Conservation (phyloP, 2,329 filamentous ascomycete genomes). For the Aspergillus sp. region DNA sequence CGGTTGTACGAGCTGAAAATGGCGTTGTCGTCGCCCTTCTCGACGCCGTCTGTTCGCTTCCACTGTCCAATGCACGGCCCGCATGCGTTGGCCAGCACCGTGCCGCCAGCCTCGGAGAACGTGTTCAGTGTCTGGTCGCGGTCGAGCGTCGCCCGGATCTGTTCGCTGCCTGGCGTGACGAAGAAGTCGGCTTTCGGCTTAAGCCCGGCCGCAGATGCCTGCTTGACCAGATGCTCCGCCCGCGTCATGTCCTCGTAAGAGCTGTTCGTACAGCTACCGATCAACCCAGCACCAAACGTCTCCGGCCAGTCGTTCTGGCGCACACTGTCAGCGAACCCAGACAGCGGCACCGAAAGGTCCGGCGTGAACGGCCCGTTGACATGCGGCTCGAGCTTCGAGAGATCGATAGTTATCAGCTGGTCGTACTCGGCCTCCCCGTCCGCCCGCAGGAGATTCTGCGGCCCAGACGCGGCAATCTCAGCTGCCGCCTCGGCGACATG, state of each 20-base stretch:
- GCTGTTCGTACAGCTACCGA: conserved; percentile 97
- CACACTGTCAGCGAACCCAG: conserved; percentile 77
- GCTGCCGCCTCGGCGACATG: conserved; percentile 60
- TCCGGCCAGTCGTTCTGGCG: conserved; percentile 81
- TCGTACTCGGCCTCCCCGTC: conserved; percentile 82
- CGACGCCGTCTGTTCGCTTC: conserved; percentile 77
- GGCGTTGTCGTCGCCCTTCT: conserved; percentile 80
- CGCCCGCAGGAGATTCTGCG: conserved; percentile 61
- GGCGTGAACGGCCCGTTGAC: conserved; percentile 97
- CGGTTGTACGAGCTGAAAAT: conserved; percentile 98
- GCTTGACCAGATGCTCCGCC: conserved; percentile 83
- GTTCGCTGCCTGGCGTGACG: conserved; percentile 91
- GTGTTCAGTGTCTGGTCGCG: conserved; percentile 78
- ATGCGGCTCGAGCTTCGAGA: conserved; percentile 83
- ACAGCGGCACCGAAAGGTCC: conserved; percentile 85
- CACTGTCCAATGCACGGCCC: conserved; percentile 92
- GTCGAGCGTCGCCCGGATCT: conserved; percentile 88
- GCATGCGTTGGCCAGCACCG: conserved; percentile 88
- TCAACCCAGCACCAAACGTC: conserved; percentile 83
- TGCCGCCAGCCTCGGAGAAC: conserved; percentile 76
- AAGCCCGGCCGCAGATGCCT: conserved; percentile 79
- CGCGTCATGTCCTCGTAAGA: conserved; percentile 99
- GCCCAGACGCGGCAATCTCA: conserved; percentile 48
- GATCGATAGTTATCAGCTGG: conserved; percentile 78
- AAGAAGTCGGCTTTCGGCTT: conserved; percentile 88